These are phyloP conservation scores for Saposhnikovia divaricata DNA, from an alignment of 129 eudicot genomes.

Conservation along the genomic window DNA sequence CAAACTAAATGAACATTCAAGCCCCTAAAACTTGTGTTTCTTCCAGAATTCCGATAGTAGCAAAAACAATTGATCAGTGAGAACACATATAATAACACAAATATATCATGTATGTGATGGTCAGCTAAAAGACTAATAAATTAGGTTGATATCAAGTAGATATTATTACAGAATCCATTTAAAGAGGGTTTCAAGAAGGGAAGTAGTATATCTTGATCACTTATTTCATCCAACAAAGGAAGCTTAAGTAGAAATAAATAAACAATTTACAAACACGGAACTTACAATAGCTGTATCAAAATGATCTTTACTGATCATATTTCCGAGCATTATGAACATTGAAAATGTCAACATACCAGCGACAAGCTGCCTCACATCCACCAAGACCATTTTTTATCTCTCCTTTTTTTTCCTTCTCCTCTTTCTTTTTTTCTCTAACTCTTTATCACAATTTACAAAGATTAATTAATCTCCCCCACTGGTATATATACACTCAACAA, in stretches of 20 bases:
- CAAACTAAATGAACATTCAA: not conserved
- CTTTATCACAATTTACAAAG: too few relatives aligned
- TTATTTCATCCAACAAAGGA: not conserved
- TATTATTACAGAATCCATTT: not conserved
- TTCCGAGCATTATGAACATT: constrained; percentile 31
- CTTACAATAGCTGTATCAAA: constrained; percentile 21
- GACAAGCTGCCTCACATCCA: too few relatives aligned
- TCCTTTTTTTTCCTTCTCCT: too few relatives aligned
- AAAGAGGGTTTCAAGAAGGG: not conserved
- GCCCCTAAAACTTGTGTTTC: not conserved
- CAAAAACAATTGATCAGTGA: not conserved
- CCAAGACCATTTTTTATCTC: too few relatives aligned
- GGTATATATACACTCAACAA: too few relatives aligned
- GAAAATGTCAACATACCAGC: too few relatives aligned
- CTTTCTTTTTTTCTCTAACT: too few relatives aligned
- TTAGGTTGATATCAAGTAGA: not conserved
- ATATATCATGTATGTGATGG: not conserved
- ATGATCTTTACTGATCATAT: constrained; percentile 34
- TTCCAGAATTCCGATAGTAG: not conserved
- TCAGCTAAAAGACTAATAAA: not conserved
- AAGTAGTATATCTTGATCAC: not conserved
- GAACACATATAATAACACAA: too few relatives aligned
- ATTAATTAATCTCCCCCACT: too few relatives aligned
- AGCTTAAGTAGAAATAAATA: not conserved
- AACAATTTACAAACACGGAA: not conserved